Evolutionary conservation across 1,139 yeast species (phyloP), one percentile per base, ranked within the genome.

Genomic region (Yamadazyma diospyri): DNA sequence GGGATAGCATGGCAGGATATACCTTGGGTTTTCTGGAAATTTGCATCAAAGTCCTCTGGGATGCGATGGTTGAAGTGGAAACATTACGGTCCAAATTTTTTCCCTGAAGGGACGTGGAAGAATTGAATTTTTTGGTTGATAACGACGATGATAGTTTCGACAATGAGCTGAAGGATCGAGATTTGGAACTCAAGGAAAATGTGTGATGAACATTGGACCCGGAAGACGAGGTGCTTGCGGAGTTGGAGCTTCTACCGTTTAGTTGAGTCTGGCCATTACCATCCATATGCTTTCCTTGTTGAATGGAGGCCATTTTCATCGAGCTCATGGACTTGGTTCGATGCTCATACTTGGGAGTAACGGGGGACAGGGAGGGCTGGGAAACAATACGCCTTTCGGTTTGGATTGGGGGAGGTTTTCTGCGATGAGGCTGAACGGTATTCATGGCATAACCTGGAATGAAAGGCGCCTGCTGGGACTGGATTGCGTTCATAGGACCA

Each of bases 1-100:
- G 72, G 1, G 97, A 87, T 16, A 92, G 64, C 50, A 87, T 51
- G 1, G 97, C 97, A 1, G 97, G 97, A 55, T 92, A 88, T 3
- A 88, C 88, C 15, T 69, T 57, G 3, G 94, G 89, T 34, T 71
- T 73, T 37, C 66, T 69, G 7, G 73, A 53, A 8, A 72, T 57
- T 25, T 39, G 47, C 11, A 41, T 39, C 16, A 43, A 35, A 0
- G 79, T 63, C 26, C 72, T 53, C 22, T 59, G 47, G 10, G 58
- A 50, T n/a, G 52, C 48, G 4, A 61, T 32, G 0, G 69, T 61
- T 3, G 59, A 51, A 14, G 50, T 45, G 5, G 68, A 58, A 4
- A 57, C 56, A 20, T 47, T 48, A 28, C 72, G 45, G 31, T 68
- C 72, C 16, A 55, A 36, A 27, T 49, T 50, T 18, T 47, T 41